Evolutionary conservation across 768 basidiomycete species (phyloP), one percentile per base, ranked within the genome.

Genomic region (Leucocoprinus birnbaumii): DNA sequence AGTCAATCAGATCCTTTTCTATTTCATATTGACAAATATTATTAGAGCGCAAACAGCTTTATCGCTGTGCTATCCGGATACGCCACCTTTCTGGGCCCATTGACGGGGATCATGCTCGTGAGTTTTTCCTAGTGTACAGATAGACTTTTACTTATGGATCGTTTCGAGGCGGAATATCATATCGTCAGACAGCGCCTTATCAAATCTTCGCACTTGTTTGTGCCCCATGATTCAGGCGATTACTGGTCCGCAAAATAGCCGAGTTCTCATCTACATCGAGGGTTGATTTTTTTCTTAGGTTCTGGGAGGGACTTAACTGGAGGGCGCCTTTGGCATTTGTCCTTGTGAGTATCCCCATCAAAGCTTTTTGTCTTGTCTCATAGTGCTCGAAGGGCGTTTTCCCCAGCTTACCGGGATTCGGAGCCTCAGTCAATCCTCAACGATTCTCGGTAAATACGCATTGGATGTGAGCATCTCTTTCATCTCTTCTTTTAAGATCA

Each of bases 81-180:
- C 44, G 67, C 65, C 0, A 66, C 68, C 7, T 70, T 70, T 48
- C 61, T 70, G 18, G 67, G 67, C 2, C 67, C 69, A 9, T 56
- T 68, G 7, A 65, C 67, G 1, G 69, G 69, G 2, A 68, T 70
- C 46, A 70, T 68, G 68, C 48, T 68, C 21, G 69, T 70, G 35
- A 9, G 62, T 58, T 16, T 8, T 10, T 5, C 13, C 25, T 40
- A 24, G 11, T 21, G 13, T 4, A n/a, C 22, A 26, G 24, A 6
- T 8, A 40, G 16, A 16, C 22, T 2, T 11, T 31, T 11, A 31
- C 31, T 5, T 31, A 31, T 31, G 2, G 2, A 26, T 48, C 19
- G 16, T 41, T 14, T 19, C n/a, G n/a, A 68, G 66, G 61, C 58
- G 4, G 69, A 70, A 47, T 68, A 68, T 38, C 64, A 68, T 49